phyloP scores from a whole-genome alignment of 257 asterid genomes.

The Solanum peruvianum region DNA sequence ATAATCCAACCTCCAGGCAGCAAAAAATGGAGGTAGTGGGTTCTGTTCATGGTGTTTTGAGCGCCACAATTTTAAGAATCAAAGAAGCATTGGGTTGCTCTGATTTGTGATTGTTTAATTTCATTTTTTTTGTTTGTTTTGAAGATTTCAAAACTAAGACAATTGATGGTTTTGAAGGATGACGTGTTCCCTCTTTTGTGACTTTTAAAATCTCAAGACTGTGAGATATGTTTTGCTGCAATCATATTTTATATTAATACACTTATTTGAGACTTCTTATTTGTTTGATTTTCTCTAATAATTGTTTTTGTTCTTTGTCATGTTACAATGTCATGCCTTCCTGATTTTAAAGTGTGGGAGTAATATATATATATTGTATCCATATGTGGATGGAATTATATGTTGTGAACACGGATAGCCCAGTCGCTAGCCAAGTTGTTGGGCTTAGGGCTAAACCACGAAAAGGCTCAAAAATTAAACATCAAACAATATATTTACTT shows the following conservation, averaged over 20 bases:
- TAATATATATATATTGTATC: not conserved
- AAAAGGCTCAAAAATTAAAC: not conserved
- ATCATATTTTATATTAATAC: not conserved
- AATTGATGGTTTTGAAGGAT: not conserved
- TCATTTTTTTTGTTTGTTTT: not conserved
- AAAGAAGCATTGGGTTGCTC: slow-evolving; percentile 20
- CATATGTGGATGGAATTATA: not conserved
- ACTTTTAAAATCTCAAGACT: not conserved
- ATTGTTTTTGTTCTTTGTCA: not conserved
- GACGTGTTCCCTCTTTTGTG: not conserved
- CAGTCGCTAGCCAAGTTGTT: not conserved
- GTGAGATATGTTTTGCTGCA: not conserved
- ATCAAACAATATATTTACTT: not conserved
- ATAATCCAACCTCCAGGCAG: slow-evolving; percentile 16
- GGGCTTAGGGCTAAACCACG: not conserved
- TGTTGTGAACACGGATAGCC: not conserved
- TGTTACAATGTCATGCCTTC: not conserved
- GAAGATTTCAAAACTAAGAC: not conserved
- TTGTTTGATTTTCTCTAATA: not conserved
- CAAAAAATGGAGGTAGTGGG: slow-evolving; percentile 37
- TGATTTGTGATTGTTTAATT: not conserved
- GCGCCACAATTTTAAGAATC: slow-evolving; percentile 37
- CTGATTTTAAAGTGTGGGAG: not conserved
- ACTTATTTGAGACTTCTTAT: not conserved
- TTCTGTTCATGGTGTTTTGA: slow-evolving; percentile 26